These are phyloP conservation scores for Tympanopsis confertula DNA, from an alignment of 2,329 filamentous ascomycete genomes.

Conservation along the genomic window DNA sequence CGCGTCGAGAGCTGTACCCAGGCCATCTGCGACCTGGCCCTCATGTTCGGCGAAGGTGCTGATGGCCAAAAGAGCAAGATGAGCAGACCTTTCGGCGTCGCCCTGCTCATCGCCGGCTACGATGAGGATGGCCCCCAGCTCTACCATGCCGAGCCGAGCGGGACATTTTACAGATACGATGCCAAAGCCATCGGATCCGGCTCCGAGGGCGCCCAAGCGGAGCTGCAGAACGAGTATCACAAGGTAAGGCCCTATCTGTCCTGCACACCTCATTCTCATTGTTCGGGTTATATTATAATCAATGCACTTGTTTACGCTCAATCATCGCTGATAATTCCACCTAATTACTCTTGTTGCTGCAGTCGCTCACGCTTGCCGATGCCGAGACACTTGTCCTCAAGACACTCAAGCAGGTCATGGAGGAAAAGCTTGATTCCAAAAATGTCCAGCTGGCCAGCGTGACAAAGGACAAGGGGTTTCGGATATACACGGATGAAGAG, in stretches of 20 bases:
- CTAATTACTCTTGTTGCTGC: conserved; percentile 2
- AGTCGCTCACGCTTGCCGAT: conserved; percentile 82
- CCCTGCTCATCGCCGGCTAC: conserved; percentile 88
- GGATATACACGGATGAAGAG: conserved; percentile 96
- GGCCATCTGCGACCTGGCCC: conserved; percentile 91
- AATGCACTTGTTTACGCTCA: not conserved
- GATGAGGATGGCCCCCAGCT: conserved; percentile 94
- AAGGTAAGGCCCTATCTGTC: conserved; percentile 39
- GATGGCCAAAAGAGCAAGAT: conserved; percentile 98
- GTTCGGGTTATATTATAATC: not conserved
- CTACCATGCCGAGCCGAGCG: conserved; percentile 96
- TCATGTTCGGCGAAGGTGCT: conserved; percentile 93
- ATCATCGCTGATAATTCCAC: not conserved
- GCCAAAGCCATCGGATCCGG: conserved; percentile 97
- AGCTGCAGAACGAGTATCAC: conserved; percentile 97
- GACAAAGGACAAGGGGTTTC: conserved; percentile 93
- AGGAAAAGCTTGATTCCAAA: conserved; percentile 97
- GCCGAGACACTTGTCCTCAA: conserved; percentile 93
- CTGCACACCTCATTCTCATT: not conserved
- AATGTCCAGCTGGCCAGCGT: conserved; percentile 97
- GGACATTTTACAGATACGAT: conserved; percentile 98
- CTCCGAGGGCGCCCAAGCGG: conserved; percentile 92
- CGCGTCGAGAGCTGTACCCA: conserved; percentile 97
- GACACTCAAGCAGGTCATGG: conserved; percentile 99
- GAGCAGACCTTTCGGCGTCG: conserved; percentile 93